Percentiles rank a stretch among this genome's conserved stretches.
These are phyloP conservation scores for Boletus bicolor DNA, from an alignment of 768 basidiomycete genomes.

Conservation along the genomic window DNA sequence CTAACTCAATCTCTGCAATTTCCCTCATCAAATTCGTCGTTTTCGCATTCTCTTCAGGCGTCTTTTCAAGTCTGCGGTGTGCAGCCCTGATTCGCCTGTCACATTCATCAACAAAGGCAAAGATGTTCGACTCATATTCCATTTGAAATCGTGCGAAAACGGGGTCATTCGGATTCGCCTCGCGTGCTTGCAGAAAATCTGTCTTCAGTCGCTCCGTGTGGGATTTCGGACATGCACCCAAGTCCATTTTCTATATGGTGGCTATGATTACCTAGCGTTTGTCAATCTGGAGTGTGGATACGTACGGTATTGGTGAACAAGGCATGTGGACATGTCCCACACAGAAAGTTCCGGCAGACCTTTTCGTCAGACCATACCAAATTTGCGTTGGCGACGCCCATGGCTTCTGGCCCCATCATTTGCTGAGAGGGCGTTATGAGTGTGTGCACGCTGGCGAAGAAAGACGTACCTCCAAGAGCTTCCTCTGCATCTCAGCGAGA, in stretches of 20 bases:
- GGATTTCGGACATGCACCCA: conserved; percentile 95
- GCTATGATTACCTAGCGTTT: background rate
- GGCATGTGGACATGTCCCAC: conserved; percentile 97
- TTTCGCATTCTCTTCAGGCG: conserved; percentile 99
- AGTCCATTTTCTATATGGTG: conserved; percentile 85
- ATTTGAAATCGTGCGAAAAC: conserved; percentile 84
- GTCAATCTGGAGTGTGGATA: conserved; percentile 11
- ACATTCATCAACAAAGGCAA: conserved; percentile 96
- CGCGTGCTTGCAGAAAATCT: conserved; percentile 79
- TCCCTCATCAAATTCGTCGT: conserved; percentile 99
- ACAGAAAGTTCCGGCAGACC: conserved; percentile 97
- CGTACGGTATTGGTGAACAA: conserved; percentile 97
- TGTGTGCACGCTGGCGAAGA: conserved; percentile 15
- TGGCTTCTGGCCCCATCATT: conserved; percentile 99
- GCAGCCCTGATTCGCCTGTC: conserved; percentile 93
- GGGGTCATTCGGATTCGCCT: conserved; percentile 74
- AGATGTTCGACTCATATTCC: conserved; percentile 95
- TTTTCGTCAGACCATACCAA: conserved; percentile 94
- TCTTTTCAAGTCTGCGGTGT: conserved; percentile 95
- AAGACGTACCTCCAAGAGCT: conserved; percentile 70
- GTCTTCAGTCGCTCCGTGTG: conserved; percentile 93
- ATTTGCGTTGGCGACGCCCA: conserved; percentile 93
- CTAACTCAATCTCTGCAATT: conserved; percentile 98
- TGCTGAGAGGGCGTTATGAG: conserved; percentile 51
- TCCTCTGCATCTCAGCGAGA: conserved; percentile 96